Conservation (phyloP, 129 eudicot species). For the Lactuca sativa region DNA sequence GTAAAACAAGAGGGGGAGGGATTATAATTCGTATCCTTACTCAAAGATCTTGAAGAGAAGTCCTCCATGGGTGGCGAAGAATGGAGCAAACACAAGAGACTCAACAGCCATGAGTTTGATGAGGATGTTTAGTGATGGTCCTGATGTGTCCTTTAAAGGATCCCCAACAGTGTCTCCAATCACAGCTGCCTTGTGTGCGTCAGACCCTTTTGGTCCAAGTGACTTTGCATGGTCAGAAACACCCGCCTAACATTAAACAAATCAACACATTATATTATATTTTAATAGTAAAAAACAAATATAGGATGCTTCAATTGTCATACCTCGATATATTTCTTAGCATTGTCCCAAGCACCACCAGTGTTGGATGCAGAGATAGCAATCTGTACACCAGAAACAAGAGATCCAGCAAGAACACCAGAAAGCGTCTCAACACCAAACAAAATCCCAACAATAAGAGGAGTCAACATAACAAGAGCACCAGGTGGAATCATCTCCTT, state of each 20-base stretch:
- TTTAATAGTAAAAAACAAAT: too few species aligned
- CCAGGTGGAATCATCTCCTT: constrained; percentile 96
- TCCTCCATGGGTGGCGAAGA: constrained; percentile 91
- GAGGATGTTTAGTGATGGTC: constrained; percentile 87
- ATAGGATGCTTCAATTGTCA: not conserved
- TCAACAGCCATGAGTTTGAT: constrained; percentile 98
- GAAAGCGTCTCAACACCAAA: constrained; percentile 93
- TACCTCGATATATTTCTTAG: constrained; percentile 93
- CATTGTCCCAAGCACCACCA: constrained; percentile 99
- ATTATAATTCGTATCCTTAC: not conserved
- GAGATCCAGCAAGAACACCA: constrained; percentile 92
- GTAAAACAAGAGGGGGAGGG: not conserved
- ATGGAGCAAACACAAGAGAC: constrained; percentile 91
- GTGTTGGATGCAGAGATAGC: constrained; percentile 98
- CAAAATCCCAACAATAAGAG: constrained; percentile 81
- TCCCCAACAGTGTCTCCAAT: constrained; percentile 95
- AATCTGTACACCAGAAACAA: constrained; percentile 92
- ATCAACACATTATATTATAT: not conserved
- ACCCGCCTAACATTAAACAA: constrained; percentile 61
- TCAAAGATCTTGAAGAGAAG: constrained; percentile 74
- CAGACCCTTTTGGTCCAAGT: constrained; percentile 94
- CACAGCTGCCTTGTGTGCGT: constrained; percentile 92
- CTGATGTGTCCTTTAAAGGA: constrained; percentile 94
- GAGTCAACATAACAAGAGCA: constrained; percentile 91
- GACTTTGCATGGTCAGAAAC: constrained; percentile 73